Conservation (phyloP, 163 green algal species). For the Prototheca cutis region DNA sequence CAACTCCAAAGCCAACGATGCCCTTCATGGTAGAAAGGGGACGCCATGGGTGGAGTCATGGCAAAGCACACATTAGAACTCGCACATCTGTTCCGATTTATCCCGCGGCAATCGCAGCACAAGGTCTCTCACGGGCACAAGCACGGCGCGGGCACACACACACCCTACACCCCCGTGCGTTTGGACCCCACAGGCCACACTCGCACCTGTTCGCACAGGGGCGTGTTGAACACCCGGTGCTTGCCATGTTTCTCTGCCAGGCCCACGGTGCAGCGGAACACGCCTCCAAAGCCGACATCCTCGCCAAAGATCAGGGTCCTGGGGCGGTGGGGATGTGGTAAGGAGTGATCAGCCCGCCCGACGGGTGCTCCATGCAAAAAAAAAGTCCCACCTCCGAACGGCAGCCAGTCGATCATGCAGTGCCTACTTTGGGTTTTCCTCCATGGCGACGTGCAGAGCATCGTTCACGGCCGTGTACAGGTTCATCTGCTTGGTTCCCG, state of each 20-base stretch:
- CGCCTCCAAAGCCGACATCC: constrained; percentile 84
- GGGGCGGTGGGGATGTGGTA: not conserved
- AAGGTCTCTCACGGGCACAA: not conserved
- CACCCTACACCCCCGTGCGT: too few relatives aligned
- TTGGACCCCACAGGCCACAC: too few relatives aligned
- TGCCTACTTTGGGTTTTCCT: constrained; percentile 42
- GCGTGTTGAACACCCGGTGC: constrained; percentile 86
- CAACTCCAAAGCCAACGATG: constrained; percentile 82
- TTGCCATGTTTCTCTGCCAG: constrained; percentile 64
- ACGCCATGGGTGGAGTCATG: too few relatives aligned
- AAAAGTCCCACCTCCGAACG: too few relatives aligned
- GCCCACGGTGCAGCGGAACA: constrained; percentile 81
- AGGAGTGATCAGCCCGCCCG: too few relatives aligned
- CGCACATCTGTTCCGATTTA: too few relatives aligned
- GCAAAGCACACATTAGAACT: too few relatives aligned
- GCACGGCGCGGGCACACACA: too few relatives aligned
- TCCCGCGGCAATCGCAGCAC: not conserved
- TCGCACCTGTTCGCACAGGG: constrained; percentile 72
- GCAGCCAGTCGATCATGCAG: too few relatives aligned
- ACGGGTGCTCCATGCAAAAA: too few relatives aligned
- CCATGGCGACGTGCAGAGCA: constrained; percentile 49
- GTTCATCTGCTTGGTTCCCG: constrained; percentile 40
- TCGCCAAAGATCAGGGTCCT: constrained; percentile 67
- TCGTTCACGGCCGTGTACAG: constrained; percentile 69
- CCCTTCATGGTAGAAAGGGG: constrained; percentile 38